Conservation (phyloP, 2,329 filamentous ascomycete genomes). For the Diaporthe citriasiana region DNA sequence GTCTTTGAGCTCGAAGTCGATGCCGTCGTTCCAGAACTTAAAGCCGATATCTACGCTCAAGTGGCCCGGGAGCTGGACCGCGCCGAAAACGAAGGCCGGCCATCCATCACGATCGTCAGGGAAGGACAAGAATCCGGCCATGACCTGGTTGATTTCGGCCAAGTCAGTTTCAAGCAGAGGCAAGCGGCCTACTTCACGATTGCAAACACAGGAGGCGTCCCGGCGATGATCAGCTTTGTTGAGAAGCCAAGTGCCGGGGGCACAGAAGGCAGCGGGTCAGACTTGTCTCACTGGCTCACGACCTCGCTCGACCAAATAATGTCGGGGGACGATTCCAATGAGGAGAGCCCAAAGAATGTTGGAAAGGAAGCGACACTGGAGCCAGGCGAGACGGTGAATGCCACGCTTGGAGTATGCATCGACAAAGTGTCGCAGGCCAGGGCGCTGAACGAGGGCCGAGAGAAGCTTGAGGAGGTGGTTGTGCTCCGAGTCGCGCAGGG, state of each 20-base stretch:
- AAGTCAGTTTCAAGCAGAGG: constrained; percentile 77
- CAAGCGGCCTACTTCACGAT: constrained; percentile 81
- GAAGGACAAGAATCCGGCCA: constrained; percentile 70
- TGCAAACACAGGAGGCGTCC: constrained; percentile 90
- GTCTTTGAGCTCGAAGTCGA: constrained; percentile 89
- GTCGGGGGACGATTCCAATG: constrained; percentile 49
- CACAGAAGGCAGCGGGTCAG: constrained; percentile 48
- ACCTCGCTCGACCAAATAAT: constrained; percentile 73
- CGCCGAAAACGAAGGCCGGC: constrained; percentile 90
- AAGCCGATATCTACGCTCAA: constrained; percentile 86
- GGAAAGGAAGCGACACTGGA: constrained; percentile 75
- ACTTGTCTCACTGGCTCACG: constrained; percentile 76
- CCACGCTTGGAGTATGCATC: constrained; percentile 78
- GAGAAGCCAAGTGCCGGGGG: constrained; percentile 73
- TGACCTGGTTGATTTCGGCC: constrained; percentile 79
- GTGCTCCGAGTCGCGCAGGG: constrained; percentile 87
- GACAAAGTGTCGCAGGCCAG: constrained; percentile 74
- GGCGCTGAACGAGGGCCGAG: constrained; percentile 77
- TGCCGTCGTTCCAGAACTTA: constrained; percentile 86
- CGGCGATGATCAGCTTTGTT: constrained; percentile 84
- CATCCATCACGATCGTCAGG: constrained; percentile 84
- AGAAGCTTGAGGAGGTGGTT: constrained; percentile 84
- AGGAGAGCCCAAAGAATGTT: constrained; percentile 49
- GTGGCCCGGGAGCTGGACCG: constrained; percentile 90
- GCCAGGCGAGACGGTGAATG: constrained; percentile 85